phyloP scores from a whole-genome alignment of 176 grass and related monocot genomes.

The Neostapfia colusana region DNA sequence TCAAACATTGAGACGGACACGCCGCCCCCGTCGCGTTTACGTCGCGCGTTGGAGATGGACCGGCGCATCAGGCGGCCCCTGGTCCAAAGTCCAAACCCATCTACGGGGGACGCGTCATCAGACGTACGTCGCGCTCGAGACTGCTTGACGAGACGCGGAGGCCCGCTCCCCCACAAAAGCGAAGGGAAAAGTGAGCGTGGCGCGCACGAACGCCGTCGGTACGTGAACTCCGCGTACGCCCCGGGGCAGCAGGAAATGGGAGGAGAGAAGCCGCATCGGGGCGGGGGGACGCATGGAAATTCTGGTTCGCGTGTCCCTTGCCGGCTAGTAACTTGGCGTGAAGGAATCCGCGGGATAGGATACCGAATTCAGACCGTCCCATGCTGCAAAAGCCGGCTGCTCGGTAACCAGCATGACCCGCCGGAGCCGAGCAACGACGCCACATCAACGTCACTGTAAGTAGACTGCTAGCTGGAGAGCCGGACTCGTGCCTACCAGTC shows the following conservation, averaged over 20 bases:
- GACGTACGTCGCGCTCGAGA: slow-evolving; percentile 18
- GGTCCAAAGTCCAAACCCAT: not conserved
- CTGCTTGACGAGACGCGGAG: not conserved
- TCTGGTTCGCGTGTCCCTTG: not conserved
- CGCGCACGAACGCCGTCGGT: not conserved
- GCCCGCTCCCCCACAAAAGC: not conserved
- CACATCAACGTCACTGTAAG: not conserved
- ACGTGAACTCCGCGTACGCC: too few species aligned
- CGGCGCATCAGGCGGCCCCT: too few species aligned
- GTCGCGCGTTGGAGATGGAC: not conserved
- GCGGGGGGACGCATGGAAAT: too few species aligned
- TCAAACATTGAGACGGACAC: not conserved
- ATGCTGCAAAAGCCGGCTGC: too few species aligned
- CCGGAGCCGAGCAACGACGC: not conserved
- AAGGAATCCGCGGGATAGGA: too few species aligned
- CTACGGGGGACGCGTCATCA: not conserved
- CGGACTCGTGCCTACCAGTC: slow-evolving; percentile 1
- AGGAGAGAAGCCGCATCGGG: too few species aligned
- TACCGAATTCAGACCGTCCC: not conserved
- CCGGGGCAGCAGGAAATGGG: too few species aligned
- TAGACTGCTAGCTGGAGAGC: not conserved
- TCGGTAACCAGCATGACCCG: not conserved
- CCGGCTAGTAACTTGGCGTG: not conserved
- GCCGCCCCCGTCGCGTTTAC: not conserved
- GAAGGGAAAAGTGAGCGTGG: not conserved